Evolutionary conservation across 208 protist species (phyloP).

Genomic region (Sergeia podlipaevii): DNA sequence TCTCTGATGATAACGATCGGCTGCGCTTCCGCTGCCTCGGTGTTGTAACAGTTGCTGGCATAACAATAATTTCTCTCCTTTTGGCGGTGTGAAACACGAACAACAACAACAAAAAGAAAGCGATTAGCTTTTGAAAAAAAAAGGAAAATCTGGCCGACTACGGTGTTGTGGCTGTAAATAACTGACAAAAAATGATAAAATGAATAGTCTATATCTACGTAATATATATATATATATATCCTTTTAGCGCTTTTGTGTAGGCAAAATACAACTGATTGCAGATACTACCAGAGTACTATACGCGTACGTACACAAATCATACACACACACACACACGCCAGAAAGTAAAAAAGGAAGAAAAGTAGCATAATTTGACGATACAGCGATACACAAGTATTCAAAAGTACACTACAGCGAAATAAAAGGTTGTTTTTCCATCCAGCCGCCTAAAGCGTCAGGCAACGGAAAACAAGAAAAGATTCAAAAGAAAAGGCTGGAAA

Average conservation of each 20-base stretch:
- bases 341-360: too few species aligned
- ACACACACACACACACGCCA: too few species aligned
- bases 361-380: too few species aligned
- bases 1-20: constrained; percentile 17
- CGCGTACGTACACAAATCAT: constrained; percentile 4
- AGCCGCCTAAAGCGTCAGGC: not conserved
- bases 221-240: too few species aligned
- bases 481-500: not conserved
- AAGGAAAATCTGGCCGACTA: too few species aligned
- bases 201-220: too few species aligned
- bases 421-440: not conserved
- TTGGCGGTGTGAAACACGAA: not conserved
- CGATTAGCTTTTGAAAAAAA: not conserved
- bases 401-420: not conserved
- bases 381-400: too few species aligned
- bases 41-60: not conserved
- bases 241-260: too few species aligned
- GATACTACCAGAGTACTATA: constrained; percentile 3
- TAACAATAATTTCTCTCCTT: not conserved
- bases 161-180: too few species aligned
- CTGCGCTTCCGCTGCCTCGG: constrained; percentile 13
- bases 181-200: not conserved
- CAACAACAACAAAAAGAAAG: not conserved
- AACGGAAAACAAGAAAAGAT: not conserved
- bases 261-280: too few species aligned